These are phyloP conservation scores for Staphylotrichum longicolle DNA, from an alignment of 495 filamentous ascomycete genomes.

Conservation along the genomic window DNA sequence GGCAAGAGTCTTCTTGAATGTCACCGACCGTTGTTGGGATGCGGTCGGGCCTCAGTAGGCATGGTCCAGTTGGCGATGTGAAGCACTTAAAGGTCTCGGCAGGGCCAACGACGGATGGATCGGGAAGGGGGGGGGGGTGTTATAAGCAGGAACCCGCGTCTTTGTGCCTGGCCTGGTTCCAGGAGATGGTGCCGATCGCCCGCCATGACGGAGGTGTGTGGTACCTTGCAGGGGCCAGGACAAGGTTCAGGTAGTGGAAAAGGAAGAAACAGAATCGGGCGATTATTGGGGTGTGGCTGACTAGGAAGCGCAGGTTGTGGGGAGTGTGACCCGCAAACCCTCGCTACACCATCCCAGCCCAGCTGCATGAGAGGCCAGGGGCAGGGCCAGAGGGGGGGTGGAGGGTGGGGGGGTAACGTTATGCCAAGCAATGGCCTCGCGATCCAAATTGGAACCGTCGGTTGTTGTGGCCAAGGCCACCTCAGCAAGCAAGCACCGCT, in stretches of 20 bases:
- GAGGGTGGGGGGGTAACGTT: not conserved
- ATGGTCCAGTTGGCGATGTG: slow-evolving; percentile 12
- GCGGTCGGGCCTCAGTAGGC: not conserved
- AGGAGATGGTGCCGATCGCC: slow-evolving; percentile 8
- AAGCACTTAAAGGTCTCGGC: not conserved
- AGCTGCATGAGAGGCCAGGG: not conserved
- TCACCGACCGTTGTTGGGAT: not conserved
- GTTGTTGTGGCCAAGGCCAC: not conserved
- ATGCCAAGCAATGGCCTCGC: not conserved
- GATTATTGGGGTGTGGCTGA: slow-evolving; percentile 10
- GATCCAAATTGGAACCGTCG: too few relatives aligned
- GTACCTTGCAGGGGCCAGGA: slow-evolving; percentile 18
- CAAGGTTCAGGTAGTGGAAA: not conserved
- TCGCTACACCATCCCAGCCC: too few relatives aligned
- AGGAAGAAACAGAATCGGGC: not conserved
- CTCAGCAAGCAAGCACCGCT: slow-evolving; percentile 3
- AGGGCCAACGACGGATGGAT: not conserved
- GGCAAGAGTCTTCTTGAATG: too few relatives aligned
- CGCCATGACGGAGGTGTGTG: slow-evolving; percentile 12
- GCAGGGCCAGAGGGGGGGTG: not conserved
- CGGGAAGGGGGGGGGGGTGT: slow-evolving; percentile 3
- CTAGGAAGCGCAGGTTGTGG: not conserved
- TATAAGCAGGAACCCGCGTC: slow-evolving; percentile 9
- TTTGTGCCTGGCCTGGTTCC: slow-evolving; percentile 13
- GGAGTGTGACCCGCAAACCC: not conserved